Conservation (phyloP, 1,284 basidiomycete species). For the Cryptococcus sp. region DNA sequence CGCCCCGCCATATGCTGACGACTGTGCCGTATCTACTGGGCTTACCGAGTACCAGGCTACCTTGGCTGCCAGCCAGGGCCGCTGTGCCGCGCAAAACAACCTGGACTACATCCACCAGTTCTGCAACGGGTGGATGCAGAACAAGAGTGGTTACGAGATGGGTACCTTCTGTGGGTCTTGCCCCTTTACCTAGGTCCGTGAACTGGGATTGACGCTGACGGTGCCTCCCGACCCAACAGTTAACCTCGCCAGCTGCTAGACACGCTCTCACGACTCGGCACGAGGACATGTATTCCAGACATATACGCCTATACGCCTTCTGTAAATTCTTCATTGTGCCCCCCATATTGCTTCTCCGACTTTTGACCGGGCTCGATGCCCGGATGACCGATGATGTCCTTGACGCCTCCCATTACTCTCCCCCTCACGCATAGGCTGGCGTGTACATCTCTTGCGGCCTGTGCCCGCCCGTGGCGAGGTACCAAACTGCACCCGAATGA, state of each 20-base stretch:
- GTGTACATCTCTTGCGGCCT: too few species aligned
- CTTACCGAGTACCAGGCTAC: constrained; percentile 63
- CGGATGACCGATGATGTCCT: background rate
- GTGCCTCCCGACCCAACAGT: constrained; percentile 6
- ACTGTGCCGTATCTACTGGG: constrained; percentile 39
- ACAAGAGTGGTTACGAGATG: constrained; percentile 60
- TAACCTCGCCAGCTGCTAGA: constrained; percentile 28
- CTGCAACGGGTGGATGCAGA: constrained; percentile 74
- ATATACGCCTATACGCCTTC: background rate
- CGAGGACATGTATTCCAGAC: background rate
- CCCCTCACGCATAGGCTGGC: too few species aligned
- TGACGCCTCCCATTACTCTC: background rate
- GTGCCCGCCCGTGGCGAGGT: too few species aligned
- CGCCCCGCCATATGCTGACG: too few species aligned
- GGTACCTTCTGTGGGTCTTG: constrained; percentile 58
- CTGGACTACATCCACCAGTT: constrained; percentile 65
- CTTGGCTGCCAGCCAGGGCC: constrained; percentile 55
- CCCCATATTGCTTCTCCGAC: background rate
- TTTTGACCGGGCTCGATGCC: constrained; percentile 12
- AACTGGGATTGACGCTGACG: background rate
- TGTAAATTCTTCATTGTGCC: background rate
- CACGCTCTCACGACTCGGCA: background rate
- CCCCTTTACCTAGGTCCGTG: background rate
- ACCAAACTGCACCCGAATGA: background rate
- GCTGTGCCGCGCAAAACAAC: constrained; percentile 61